Base-by-base conservation (phyloP, 2,329 filamentous ascomycete genomes). In the Eutypella sp. region DNA sequence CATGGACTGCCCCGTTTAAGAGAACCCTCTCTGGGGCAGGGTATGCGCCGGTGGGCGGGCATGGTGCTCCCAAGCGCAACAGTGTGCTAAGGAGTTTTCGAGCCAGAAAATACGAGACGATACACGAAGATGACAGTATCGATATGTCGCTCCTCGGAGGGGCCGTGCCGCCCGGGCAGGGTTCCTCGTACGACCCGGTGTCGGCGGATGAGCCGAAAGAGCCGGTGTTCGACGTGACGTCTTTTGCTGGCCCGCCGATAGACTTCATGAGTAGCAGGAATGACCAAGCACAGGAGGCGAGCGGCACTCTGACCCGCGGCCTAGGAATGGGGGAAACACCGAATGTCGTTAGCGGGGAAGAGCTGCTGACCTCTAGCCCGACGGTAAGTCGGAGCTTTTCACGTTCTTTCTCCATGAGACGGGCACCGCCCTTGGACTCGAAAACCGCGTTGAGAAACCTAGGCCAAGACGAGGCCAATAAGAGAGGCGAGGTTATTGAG, bases 391-490 rank as follows among this genome's bases (percentile, higher is more conserved):
- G 66, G 11, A 64, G 57, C 29, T 50, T 73, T 29, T 65, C 68
- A 2, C 63, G 68, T 22, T 68, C 71, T 2, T 69, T 78, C 23
- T 69, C 74, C 2, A 60, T 65, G 24, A 60, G 62, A 16, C 56
- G 57, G 18, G 52, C 57, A 4, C 46, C 49, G n/a, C 44, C 47
- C 19, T 48, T 59, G 18, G 60, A 51, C 33, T 54, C 62, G 7
- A 51, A 47, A 9, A 62, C 71, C 41, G 75, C 71, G 0, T 64
- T 82, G 44, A 72, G 67, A 45, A 67, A 71, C 18, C 64, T 77
- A 16, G 79, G 73, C 0, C 80, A 84, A 59, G 70, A 66, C 10
- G 78, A 82, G 56, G 81, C 81, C 1, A 81, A 83, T 55, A 74
- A 74, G 47, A 67, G 73, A n/a, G 79, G 78, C 15, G 69, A 81